Evolutionary conservation across 495 filamentous ascomycete genomes (phyloP).

Genomic region (Aspergillus cavernicola): DNA sequence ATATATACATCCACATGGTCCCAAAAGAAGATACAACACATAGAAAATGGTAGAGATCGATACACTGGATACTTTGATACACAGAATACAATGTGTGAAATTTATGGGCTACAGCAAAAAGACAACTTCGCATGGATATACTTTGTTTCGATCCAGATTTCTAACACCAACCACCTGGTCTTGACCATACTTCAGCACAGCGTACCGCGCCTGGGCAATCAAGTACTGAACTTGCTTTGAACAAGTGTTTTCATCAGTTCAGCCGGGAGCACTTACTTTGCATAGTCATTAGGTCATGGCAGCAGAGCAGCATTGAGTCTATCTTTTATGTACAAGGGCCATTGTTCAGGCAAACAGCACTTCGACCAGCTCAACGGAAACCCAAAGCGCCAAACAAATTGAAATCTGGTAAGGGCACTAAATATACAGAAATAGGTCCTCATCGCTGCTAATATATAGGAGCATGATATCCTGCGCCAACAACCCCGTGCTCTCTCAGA

Average conservation of each 20-base stretch:
- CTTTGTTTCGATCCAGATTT: neutral
- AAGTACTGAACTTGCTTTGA: neutral
- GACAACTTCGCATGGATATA: neutral
- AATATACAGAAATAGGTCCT: neutral
- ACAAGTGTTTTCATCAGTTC: neutral
- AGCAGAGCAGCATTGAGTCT: neutral
- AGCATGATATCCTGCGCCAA: neutral
- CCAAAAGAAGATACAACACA: neutral
- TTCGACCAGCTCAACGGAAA: neutral
- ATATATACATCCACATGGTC: constrained; percentile 7
- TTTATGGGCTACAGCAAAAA: neutral
- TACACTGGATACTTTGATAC: neutral
- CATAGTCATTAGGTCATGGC: neutral
- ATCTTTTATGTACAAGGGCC: neutral
- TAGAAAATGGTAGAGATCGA: constrained; percentile 1
- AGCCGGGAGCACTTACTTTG: neutral
- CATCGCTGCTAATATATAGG: neutral
- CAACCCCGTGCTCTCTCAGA: neutral
- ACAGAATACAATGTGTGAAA: neutral
- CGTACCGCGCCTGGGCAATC: neutral
- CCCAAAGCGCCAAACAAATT: neutral
- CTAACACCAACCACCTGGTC: neutral
- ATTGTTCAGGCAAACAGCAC: neutral
- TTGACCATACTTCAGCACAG: neutral
- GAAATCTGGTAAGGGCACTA: neutral